Base-by-base conservation (phyloP, 2,329 filamentous ascomycete species). In the Pseudogymnoascus pannorum region DNA sequence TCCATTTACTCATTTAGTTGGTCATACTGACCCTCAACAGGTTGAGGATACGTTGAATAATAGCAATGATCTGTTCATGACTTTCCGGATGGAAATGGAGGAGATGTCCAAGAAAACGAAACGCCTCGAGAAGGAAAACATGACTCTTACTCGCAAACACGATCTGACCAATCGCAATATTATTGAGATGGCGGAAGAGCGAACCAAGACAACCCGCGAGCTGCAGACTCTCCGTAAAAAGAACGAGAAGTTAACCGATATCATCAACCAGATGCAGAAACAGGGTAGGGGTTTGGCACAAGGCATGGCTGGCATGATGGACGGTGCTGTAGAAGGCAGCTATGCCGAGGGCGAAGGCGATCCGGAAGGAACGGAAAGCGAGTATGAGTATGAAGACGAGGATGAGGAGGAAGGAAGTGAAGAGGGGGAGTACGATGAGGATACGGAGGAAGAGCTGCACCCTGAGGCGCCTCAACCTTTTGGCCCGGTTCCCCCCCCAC, bases 51-150 rank as follows among this genome's bases (percentile, higher is more conserved):
- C 93, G 36, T 83, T 97, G 59, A 97, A 97, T 77, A 97, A 97
- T 73, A 96, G 91, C 75, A 97, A 97, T 78, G 94, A 97, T 73
- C 80, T 97, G 60, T 97, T 97, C 75, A 79, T 97, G 67, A 97
- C 94, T 0, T 97, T 97, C 76, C 86, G 93, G 60, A 97, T 96
- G 77, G 94, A 97, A 76, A 97, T 97, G 92, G 94, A 97, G 76
- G 94, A 97, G 72, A 97, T 97, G 92, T 96, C 92, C 0, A 97
- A 97, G 78, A 97, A 97, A 78, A 96, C 93, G 5, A 97, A 97
- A 76, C 87, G 92, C 24, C 80, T 99, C 60, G 94, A 99, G 74
- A 96, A 96, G 76, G 94, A 99, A 72, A 97, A 99, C 70, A 88
- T 94, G 68, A 88, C 85, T 16, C 82, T 96, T 59, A 96, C 91